Base-by-base conservation (phyloP, 805 yeast genomes). In the Yueomyces sinensis region DNA sequence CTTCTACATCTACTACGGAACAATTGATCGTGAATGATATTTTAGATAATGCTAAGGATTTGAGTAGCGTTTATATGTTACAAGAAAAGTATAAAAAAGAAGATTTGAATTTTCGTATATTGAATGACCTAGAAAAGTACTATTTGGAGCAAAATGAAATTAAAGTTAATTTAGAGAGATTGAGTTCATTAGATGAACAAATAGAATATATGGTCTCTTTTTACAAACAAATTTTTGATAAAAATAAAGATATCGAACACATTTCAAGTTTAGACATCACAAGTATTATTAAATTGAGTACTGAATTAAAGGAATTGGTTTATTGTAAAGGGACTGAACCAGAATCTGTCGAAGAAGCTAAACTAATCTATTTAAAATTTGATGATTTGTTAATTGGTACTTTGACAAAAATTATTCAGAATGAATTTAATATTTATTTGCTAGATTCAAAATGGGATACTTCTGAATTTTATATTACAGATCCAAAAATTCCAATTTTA, bases 401-500 rank as follows among this genome's bases (percentile, higher is more conserved):
- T 19, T 36, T 34, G 9, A 49, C 49, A 3, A 23, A 36, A 13
- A 32, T 28, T 4, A 20, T 44, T 9, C 31, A 36, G 3, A 35
- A 45, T 4, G 33, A 34, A 7, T 42, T 47, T 25, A 43, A 47
- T 20, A 31, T 39, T 27, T n/a, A 15, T 5, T 37, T 53, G 18
- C 29, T 53, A 15, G 43, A 50, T 17, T 40, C 47, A 13, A 46
- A 44, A 36, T 57, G 62, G 62, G 62, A 57, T 41, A 44, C 49
- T 7, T 29, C 39, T 6, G 36, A 40, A 9, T 45, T 43, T 29
- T 9, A 25, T 25, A 25, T n/a, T 11, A 11, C 13, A 2, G 15
- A 7, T 11, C n/a, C n/a, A n/a, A 20, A 20, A 20, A 7, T 11
- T 20, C 7, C 24, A 11, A 20, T 20, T 7, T 11, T 20, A 11